Evolutionary conservation across 176 grass and related monocot species (phyloP), one percentile per base, ranked within the genome.

Genomic region (Echinochloa phyllopogon): DNA sequence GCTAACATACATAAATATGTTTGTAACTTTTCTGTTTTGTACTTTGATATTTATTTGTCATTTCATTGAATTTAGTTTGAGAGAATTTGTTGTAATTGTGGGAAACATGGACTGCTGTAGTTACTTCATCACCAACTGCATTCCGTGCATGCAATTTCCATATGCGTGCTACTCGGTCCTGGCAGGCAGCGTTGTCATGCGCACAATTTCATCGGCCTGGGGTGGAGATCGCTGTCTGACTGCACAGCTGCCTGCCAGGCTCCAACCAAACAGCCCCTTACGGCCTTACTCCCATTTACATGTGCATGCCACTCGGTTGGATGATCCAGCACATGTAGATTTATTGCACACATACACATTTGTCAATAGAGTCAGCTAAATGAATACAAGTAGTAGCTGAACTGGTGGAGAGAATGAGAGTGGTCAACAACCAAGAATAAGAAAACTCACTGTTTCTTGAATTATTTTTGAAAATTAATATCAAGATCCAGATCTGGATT

Each of bases 21-120:
- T 64, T 20, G 2, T 72, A 71, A 50, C 14, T 82, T 24, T 70
- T 89, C 8, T 86, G 7, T 80, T 82, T 55, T 10, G 44, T 75
- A 13, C 58, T 80, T 59, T 48, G 59, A 33, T 81, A 23, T 83
- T 49, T 83, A 24, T 53, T 41, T 59, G 39, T 10, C 18, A 67
- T 78, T 66, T 82, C 3, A 8, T 82, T 70, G 29, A n/a, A 57
- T 41, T 39, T 41, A 3, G 20, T 55, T 75, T 38, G 16, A 55
- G 25, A 63, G 27, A 38, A 39, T 21, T 37, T 52, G 8, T 55
- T 55, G 38, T 51, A 37, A 37, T 50, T 20, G 6, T 50, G 24
- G 69, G 27, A 36, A 74, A 21, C 16, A 12, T 53, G 48, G 27
- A 53, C 20, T 53, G 8, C 38, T 6, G 24, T 12, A 48, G 17